Percentiles rank a stretch among this genome's conserved stretches.
Conservation (phyloP, 306 rosid genomes). For the Luffa acutangula region DNA sequence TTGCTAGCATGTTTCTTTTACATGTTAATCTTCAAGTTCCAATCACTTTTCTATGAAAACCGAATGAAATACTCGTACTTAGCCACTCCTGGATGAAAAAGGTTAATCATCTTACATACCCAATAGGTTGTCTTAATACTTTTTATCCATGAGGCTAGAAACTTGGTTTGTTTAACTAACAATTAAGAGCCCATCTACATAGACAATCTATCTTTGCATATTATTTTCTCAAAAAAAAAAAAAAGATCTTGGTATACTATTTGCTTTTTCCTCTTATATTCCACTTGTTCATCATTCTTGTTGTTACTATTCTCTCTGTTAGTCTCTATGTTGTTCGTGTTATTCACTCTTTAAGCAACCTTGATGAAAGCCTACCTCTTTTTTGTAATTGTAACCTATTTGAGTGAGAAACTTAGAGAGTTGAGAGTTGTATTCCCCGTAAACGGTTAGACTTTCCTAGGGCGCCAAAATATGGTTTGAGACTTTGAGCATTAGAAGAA, state of each 20-base stretch:
- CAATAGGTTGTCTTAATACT: neutral
- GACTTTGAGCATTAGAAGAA: too few species aligned
- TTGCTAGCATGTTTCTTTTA: neutral
- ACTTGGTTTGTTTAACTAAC: neutral
- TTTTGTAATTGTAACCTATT: neutral
- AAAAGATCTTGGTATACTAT: too few species aligned
- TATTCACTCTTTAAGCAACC: neutral
- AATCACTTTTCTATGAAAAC: conserved; percentile 61
- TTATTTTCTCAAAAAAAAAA: too few species aligned
- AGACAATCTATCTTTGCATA: neutral
- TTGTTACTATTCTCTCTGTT: neutral
- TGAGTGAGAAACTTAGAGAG: too few species aligned
- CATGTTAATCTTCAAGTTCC: conserved; percentile 43
- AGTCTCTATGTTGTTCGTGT: neutral
- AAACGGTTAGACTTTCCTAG: too few species aligned
- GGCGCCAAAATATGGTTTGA: too few species aligned
- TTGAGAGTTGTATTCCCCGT: too few species aligned
- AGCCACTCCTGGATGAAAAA: conserved; percentile 59
- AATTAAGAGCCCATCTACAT: neutral
- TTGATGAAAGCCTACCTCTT: neutral
- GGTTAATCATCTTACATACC: conserved; percentile 4
- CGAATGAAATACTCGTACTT: conserved; percentile 59
- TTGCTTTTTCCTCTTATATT: too few species aligned
- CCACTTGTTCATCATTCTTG: neutral
- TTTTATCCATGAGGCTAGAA: neutral